Evolutionary conservation across 768 basidiomycete genomes (phyloP), one percentile per base, ranked within the genome.

Genomic region (Macrolepiota dolichaula): DNA sequence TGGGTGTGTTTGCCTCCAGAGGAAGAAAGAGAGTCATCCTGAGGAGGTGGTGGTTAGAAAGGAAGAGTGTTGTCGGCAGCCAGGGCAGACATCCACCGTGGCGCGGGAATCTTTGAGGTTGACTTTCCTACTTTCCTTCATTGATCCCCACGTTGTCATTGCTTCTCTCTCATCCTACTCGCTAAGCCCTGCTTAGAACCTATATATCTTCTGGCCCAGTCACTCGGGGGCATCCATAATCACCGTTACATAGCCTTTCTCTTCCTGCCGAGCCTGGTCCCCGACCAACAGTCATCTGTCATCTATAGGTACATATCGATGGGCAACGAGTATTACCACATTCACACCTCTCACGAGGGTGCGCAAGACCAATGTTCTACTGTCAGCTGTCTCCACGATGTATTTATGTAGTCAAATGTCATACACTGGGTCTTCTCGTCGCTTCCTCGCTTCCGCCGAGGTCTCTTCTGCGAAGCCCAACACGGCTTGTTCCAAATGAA

Each of bases 1-100:
- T 70, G 4, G 78, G 73, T 50, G 80, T 73, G 47, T 75, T 65
- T 40, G 74, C 72, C 68, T 83, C 80, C 69, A 90, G 77, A 57
- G 88, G 86, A 49, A 89, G 75, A 64, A 84, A 85, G 64, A 86
- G 66, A 32, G 88, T 90, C 88, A 89, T 89, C 58, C 35, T 65
- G 53, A 53, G 35, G 46, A 40, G 59, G 51, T 46, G 54, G 46
- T 53, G 55, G 51, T 40, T 19, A 12, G 63, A 51, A 44, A 50
- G 35, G 47, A 49, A 63, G 61, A 46, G 42, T 57, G 19, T 58
- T 36, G 61, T 56, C 56, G 61, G 44, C 38, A 51, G 59, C 59
- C 36, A 51, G 53, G 50, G 27, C 62, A 50, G 44, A 54, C 62
- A 56, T 56, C 40, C 46, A 37, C 53, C 60, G 51, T 60, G 59